Conservation (phyloP, 1,139 yeast genomes). For the Hyphopichia buzzinii region DNA sequence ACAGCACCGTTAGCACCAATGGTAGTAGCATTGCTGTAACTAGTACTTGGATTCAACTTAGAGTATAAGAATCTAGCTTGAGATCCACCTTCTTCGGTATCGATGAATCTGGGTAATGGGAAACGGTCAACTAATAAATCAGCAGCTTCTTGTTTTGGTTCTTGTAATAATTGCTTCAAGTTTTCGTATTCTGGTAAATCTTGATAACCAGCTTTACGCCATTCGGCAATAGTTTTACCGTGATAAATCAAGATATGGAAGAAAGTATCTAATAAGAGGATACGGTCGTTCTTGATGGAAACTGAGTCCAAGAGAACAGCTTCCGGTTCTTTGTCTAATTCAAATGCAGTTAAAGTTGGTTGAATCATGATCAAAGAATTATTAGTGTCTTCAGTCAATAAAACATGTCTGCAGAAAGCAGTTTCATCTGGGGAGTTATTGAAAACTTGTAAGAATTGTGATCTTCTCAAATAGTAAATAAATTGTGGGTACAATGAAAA, state of each 20-base stretch:
- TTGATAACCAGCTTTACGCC: constrained; percentile 96
- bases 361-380: constrained; percentile 97
- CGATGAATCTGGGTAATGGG: constrained; percentile 95
- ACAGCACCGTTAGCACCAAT: constrained; percentile 62
- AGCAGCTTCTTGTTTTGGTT: constrained; percentile 91
- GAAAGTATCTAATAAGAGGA: constrained; percentile 86
- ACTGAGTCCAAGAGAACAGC: constrained; percentile 95
- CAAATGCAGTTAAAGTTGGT: constrained; percentile 88
- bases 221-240: constrained; percentile 90
- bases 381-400: constrained; percentile 86
- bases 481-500: constrained; percentile 80
- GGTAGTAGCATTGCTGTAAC: constrained; percentile 62
- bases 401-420: constrained; percentile 91
- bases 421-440: constrained; percentile 99
- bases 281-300: constrained; percentile 85
- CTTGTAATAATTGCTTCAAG: constrained; percentile 81
- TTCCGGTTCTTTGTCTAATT: constrained; percentile 77
- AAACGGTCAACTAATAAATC: constrained; percentile 87
- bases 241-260: constrained; percentile 95
- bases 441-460: constrained; percentile 94
- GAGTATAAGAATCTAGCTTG: constrained; percentile 96
- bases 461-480: constrained; percentile 92
- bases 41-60: constrained; percentile 89
- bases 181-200: constrained; percentile 87
- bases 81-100: constrained; percentile 96